Percentiles rank a stretch among this genome's conserved stretches.
These are phyloP conservation scores for Panellus pusillus DNA, from an alignment of 768 basidiomycete species.

Conservation along the genomic window DNA sequence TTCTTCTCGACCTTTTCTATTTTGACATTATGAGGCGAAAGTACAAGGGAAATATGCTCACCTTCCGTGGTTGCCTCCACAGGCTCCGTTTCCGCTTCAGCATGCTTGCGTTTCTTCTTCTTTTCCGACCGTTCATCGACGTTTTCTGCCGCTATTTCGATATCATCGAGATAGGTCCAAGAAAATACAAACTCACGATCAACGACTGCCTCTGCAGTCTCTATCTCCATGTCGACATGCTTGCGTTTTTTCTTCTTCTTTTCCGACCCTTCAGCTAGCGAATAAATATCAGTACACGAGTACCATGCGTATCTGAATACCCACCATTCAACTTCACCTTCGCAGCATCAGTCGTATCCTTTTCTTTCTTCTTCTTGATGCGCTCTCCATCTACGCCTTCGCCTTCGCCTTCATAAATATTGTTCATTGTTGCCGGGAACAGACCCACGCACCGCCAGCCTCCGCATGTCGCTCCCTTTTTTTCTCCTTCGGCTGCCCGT, in stretches of 20 bases:
- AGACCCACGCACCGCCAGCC: slow-evolving; percentile 23
- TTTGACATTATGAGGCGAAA: not conserved
- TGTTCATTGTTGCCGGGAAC: not conserved
- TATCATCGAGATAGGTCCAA: slow-evolving; percentile 2
- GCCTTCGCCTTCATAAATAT: not conserved
- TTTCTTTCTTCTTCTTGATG: slow-evolving; percentile 25
- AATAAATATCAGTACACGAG: not conserved
- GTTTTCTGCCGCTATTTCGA: slow-evolving; percentile 17
- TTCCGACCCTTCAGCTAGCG: slow-evolving; percentile 18
- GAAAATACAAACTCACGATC: slow-evolving; percentile 25
- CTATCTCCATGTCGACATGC: slow-evolving; percentile 29
- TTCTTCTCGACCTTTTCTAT: slow-evolving; percentile 41
- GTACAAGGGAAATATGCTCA: slow-evolving; percentile 12
- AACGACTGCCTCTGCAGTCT: slow-evolving; percentile 22
- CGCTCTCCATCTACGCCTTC: slow-evolving; percentile 21
- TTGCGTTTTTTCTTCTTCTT: slow-evolving; percentile 43
- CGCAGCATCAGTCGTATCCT: slow-evolving; percentile 30
- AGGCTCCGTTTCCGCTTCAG: slow-evolving; percentile 45
- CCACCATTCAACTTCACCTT: slow-evolving; percentile 38
- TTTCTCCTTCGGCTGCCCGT: slow-evolving; percentile 12
- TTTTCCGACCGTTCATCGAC: slow-evolving; percentile 22
- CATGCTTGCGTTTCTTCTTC: slow-evolving; percentile 30
- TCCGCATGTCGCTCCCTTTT: slow-evolving; percentile 17
- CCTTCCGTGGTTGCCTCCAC: slow-evolving; percentile 36
- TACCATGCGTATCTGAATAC: slow-evolving; percentile 6